Base-by-base conservation (phyloP, 139 green algal species). In the Diplosphaera chodatii region DNA sequence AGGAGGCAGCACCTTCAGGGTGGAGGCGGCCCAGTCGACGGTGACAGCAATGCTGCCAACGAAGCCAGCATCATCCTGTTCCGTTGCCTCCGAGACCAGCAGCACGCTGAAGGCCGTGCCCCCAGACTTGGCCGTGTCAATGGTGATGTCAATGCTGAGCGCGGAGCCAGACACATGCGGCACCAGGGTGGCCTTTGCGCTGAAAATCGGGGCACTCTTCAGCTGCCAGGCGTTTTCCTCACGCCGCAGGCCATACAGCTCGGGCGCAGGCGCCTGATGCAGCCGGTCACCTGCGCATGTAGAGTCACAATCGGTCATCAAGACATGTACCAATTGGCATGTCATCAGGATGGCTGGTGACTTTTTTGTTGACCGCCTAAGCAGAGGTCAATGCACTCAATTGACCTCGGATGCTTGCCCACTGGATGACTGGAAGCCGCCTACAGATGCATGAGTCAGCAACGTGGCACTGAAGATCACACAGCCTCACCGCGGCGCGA, bases 231-330 rank as follows among this genome's bases (percentile, higher is more conserved):
- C 59, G 1, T 32, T 10, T 15, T 33, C 64, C 1, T 29, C 5
- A 8, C 56, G 32, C 0, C 75, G 64, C 0, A 63, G 55, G 18
- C 3, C 40, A 10, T n/a, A 18, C 25, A 80, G 64, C 64, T 80
- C 75, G 18, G 48, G 55, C 21, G 65, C 75, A 22, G 69, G 69
- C 28, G 68, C 29, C 65, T 80, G 75, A 27, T 73, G 69, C 64
- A 76, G 34, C 6, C 55, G 32, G 1, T 65, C 74, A 63, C 40
- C 74, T 79, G 69, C 34, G 67, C 8, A 3, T 3, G 13, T 18
- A 23, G 31, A 69, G 16, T 25, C 6, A 6, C 20, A 27, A 32
- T n/a, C n/a, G n/a, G n/a, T n/a, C n/a, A n/a, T n/a, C n/a, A n/a
- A n/a, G n/a, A n/a, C n/a, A n/a, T n/a, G n/a, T n/a, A n/a, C n/a